Conservation (phyloP, 108 stramenopile species). For the Chaetoceros tenuissimus region DNA sequence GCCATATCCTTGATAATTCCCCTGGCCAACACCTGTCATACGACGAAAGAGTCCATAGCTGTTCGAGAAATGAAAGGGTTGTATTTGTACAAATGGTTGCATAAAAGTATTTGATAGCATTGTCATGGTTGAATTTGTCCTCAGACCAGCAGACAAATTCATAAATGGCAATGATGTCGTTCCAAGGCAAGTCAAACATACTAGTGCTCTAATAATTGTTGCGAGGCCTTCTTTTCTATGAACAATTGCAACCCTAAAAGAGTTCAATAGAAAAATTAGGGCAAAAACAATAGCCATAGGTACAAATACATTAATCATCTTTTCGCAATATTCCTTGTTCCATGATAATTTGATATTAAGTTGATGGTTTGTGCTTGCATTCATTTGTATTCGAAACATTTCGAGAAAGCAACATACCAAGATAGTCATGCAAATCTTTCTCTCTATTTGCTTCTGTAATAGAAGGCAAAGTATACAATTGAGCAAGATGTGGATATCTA, state of each 20-base stretch:
- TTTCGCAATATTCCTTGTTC: slow-evolving; percentile 21
- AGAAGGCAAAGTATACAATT: no score
- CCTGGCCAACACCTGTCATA: slow-evolving; percentile 67
- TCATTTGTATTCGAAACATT: slow-evolving; percentile 24
- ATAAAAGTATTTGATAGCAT: slow-evolving; percentile 4
- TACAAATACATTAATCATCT: slow-evolving; percentile 9
- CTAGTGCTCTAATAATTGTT: slow-evolving; percentile 6
- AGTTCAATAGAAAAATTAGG: slow-evolving; percentile 1
- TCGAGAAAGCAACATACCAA: slow-evolving; percentile 9
- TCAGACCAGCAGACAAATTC: slow-evolving; percentile 13
- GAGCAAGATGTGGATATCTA: no score
- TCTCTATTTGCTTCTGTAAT: no score
- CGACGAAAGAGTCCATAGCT: slow-evolving; percentile 68
- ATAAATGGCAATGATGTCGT: slow-evolving; percentile 25
- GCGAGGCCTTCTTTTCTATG: no score
- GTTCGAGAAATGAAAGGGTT: slow-evolving; percentile 11
- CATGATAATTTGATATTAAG: slow-evolving; percentile 14
- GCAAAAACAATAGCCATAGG: slow-evolving; percentile 9
- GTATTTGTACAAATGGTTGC: slow-evolving; percentile 4
- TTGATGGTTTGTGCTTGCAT: slow-evolving; percentile 1
- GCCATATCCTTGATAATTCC: slow-evolving; percentile 27
- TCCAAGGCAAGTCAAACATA: slow-evolving; percentile 21
- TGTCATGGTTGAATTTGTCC: slow-evolving; percentile 5
- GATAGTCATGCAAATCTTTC: no score
- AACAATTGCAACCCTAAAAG: no score